phyloP scores from a whole-genome alignment of 768 basidiomycete genomes.

The Lactarius akahatsu region DNA sequence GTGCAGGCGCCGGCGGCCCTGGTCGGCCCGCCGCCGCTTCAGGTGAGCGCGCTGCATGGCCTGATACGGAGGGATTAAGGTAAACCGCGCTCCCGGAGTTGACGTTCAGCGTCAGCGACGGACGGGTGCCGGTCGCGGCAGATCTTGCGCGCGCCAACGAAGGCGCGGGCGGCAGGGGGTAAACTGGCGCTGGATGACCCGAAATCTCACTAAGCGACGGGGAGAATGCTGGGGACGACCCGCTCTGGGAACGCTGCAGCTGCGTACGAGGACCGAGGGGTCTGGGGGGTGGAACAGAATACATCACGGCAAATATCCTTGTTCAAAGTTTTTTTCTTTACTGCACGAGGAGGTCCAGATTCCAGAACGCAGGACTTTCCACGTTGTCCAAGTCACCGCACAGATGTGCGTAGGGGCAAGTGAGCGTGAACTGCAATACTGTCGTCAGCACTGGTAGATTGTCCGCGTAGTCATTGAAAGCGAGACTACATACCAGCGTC shows the following conservation, averaged over 20 bases:
- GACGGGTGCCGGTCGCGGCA: background rate
- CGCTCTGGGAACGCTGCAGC: conserved; percentile 19
- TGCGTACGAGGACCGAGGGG: conserved; percentile 20
- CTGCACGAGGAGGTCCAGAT: background rate
- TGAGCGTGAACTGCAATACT: background rate
- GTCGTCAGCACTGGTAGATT: conserved; percentile 1
- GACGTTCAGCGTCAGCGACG: conserved; percentile 18
- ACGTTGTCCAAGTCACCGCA: conserved; percentile 1
- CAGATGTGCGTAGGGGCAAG: background rate
- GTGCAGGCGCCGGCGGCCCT: background rate
- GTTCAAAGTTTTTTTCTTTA: background rate
- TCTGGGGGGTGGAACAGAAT: conserved; percentile 2
- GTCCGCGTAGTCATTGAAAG: background rate
- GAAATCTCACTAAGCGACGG: background rate
- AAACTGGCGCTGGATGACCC: background rate
- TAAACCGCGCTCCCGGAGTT: conserved; percentile 9
- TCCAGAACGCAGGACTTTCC: background rate
- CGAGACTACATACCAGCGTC: conserved; percentile 11
- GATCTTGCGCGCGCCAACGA: conserved; percentile 12
- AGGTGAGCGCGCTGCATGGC: background rate
- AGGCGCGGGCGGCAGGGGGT: background rate
- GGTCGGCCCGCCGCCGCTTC: background rate
- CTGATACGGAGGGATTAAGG: background rate
- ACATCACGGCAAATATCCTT: background rate
- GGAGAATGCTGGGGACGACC: background rate